These are phyloP conservation scores for Gentiana dahurica DNA, from an alignment of 257 asterid genomes.

Conservation along the genomic window DNA sequence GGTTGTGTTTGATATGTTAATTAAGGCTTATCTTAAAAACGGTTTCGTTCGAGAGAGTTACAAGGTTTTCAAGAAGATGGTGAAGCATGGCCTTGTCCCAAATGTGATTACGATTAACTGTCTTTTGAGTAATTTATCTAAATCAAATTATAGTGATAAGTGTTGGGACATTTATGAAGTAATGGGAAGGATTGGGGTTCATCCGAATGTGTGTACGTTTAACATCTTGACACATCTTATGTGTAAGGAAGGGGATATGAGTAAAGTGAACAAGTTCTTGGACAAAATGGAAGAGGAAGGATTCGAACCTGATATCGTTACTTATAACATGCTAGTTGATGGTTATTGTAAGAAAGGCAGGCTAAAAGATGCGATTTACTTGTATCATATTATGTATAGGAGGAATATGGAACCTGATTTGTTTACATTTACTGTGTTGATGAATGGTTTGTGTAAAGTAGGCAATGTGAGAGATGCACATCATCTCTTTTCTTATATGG, in stretches of 20 bases:
- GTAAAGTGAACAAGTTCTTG: slow-evolving; percentile 52
- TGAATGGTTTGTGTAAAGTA: slow-evolving; percentile 60
- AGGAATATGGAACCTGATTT: slow-evolving; percentile 64
- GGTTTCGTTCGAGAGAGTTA: slow-evolving; percentile 50
- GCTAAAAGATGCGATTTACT: slow-evolving; percentile 60
- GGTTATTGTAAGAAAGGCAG: slow-evolving; percentile 65
- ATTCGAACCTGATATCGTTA: slow-evolving; percentile 57
- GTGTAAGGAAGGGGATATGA: slow-evolving; percentile 59
- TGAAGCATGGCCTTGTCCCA: slow-evolving; percentile 51
- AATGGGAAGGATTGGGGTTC: slow-evolving; percentile 47
- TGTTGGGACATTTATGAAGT: slow-evolving; percentile 72
- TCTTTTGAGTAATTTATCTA: slow-evolving; percentile 52
- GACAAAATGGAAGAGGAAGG: slow-evolving; percentile 88
- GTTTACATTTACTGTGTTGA: slow-evolving; percentile 64
- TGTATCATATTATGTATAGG: slow-evolving; percentile 55
- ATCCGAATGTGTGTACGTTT: slow-evolving; percentile 62
- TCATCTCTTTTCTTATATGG: slow-evolving; percentile 50
- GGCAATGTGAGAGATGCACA: slow-evolving; percentile 61
- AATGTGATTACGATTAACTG: slow-evolving; percentile 47
- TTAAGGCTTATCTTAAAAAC: slow-evolving; percentile 61
- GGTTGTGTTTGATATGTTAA: slow-evolving; percentile 77
- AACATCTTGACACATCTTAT: slow-evolving; percentile 55
- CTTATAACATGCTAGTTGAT: slow-evolving; percentile 66
- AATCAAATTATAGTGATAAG: slow-evolving; percentile 30
- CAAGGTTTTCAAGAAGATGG: slow-evolving; percentile 35